Conservation (phyloP, 1,139 yeast species). For the Geotrichum bryndzae region DNA sequence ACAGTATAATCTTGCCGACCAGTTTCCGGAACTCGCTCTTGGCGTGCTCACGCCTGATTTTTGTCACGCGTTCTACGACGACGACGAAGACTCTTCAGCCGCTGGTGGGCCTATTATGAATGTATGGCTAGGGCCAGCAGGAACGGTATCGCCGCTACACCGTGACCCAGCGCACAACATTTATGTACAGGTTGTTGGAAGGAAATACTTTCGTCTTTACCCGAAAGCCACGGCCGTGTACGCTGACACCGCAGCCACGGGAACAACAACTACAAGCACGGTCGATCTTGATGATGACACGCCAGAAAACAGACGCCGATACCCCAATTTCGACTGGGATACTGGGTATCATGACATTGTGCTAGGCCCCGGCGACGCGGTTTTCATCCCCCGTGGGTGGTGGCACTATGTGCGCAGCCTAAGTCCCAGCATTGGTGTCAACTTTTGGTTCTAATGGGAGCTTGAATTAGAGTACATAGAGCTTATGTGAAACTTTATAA, state of each 20-base stretch:
- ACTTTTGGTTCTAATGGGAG: slow-evolving; percentile 25
- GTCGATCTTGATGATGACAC: slow-evolving; percentile 20
- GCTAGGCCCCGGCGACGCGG: slow-evolving; percentile 27
- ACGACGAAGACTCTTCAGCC: background rate
- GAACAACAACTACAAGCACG: slow-evolving; percentile 25
- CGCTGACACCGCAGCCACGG: slow-evolving; percentile 5
- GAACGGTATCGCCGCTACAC: slow-evolving; percentile 29
- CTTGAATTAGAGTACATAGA: background rate
- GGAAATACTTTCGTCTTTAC: slow-evolving; percentile 26
- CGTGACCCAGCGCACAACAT: slow-evolving; percentile 25
- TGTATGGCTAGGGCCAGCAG: slow-evolving; percentile 28
- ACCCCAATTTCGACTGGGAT: slow-evolving; percentile 26
- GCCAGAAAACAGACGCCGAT: slow-evolving; percentile 17
- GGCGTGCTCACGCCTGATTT: slow-evolving; percentile 25
- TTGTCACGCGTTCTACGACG: slow-evolving; percentile 13
- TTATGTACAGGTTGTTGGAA: slow-evolving; percentile 28
- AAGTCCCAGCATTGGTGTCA: slow-evolving; percentile 24
- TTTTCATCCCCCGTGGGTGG: slow-evolving; percentile 28
- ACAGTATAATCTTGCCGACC: slow-evolving; percentile 23
- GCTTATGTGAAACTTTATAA: background rate
- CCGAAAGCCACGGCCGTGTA: slow-evolving; percentile 20
- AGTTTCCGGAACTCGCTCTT: slow-evolving; percentile 19
- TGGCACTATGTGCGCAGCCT: slow-evolving; percentile 29
- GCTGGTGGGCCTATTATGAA: slow-evolving; percentile 17
- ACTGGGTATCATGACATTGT: slow-evolving; percentile 22